Evolutionary conservation across 345 rosid genomes (phyloP), one percentile per base, ranked within the genome.

Genomic region (Bretschneidera sinensis): DNA sequence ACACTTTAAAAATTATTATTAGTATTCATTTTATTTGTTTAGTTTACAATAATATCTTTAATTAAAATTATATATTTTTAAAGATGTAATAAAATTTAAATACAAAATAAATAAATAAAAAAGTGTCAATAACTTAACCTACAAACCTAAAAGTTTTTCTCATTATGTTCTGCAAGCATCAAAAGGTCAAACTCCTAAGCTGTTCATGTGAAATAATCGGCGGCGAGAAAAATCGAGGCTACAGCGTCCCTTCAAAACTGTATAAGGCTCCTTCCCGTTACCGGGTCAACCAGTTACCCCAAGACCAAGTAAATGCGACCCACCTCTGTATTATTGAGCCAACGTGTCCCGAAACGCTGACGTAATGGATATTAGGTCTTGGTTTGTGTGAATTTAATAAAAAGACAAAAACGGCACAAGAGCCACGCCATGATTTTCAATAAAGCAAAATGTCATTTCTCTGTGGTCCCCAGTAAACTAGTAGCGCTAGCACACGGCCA

Each of bases 291-390:
- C 60, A n/a, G 61, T 47, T 17, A 4, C 33, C 47, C 43, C 21
- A 22, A 21, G 13, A n/a, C 23, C 43, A 15, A 24, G 17, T 51
- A 25, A 0, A 0, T 25, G 65, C 81, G 76, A 49, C 79, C 84
- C 64, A 51, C 56, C 0, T 34, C 51, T 57, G 52, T 45, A 64
- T 43, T 34, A 64, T 72, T 65, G 70, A 6, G 19, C 25, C 71
- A 75, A 81, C 82, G 83, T 73, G 82, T 73, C 74, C 54, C 33
- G 3, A 45, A 7, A 55, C 16, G 51, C 34, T 65, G 82, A 61
- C 65, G 64, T 21, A 23, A 55, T 24, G 10, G n/a, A 53, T 34
- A 53, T 54, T 63, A 17, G 60, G 62, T 54, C 70, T 43, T 45
- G 55, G 35, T 68, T 62, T 60, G 67, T 25, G 56, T 16, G 16